These are phyloP conservation scores for Cyphellophora europaea DNA, from an alignment of 2,329 filamentous ascomycete species.

Conservation along the genomic window DNA sequence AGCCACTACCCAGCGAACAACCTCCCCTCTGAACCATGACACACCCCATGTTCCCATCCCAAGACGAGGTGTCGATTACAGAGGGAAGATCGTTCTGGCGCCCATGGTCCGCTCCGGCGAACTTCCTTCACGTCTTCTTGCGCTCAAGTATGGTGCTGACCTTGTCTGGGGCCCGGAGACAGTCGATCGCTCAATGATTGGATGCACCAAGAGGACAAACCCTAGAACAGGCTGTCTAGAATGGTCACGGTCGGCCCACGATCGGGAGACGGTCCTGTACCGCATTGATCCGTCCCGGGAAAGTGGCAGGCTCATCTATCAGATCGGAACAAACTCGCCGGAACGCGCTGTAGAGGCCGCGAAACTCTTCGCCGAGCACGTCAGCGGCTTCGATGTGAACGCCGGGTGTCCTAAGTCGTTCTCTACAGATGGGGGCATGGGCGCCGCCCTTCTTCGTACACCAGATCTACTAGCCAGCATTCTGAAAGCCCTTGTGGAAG, in stretches of 20 bases:
- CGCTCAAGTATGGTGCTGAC: conserved; percentile 91
- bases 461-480: conserved; percentile 80
- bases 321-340: conserved; percentile 81
- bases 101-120: conserved; percentile 99
- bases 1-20: too few relatives aligned
- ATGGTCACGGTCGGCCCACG: conserved; percentile 68
- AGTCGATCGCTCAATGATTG: conserved; percentile 84
- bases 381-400: conserved; percentile 92
- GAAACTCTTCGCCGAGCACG: conserved; percentile 72
- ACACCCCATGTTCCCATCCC: conserved; percentile 71
- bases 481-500: conserved; percentile 67
- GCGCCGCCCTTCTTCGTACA: conserved; percentile 75
- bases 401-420: conserved; percentile 98
- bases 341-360: conserved; percentile 76
- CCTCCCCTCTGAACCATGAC: too few relatives aligned
- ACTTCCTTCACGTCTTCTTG: conserved; percentile 76
- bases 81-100: conserved; percentile 86
- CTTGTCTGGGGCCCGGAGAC: conserved; percentile 97
- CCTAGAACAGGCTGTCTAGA: conserved; percentile 70
- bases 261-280: conserved; percentile 69
- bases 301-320: conserved; percentile 69
- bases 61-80: conserved; percentile 80
- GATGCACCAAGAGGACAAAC: conserved; percentile 70
- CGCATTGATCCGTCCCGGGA: conserved; percentile 72
- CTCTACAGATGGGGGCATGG: conserved; percentile 89